Percentiles rank a stretch among this genome's conserved stretches.
Conservation (phyloP, 1,139 yeast genomes). For the Diutina sp. region DNA sequence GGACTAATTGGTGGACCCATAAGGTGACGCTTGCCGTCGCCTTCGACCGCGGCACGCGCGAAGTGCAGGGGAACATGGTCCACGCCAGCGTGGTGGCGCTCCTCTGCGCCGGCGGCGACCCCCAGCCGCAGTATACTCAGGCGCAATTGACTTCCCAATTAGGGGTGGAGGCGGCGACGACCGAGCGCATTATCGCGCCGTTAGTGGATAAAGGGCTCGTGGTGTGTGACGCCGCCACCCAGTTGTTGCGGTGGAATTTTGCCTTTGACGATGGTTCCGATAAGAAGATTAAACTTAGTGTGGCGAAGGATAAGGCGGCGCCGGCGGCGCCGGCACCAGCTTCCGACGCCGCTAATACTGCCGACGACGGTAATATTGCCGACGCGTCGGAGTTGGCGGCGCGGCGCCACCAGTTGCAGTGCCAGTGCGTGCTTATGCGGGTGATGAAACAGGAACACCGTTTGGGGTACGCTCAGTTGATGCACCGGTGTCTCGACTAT, state of each 20-base stretch:
- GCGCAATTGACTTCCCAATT: background rate
- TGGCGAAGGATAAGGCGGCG: background rate
- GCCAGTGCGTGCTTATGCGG: background rate
- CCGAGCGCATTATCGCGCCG: background rate
- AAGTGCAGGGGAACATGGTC: background rate
- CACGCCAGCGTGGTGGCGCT: background rate
- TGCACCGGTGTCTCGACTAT: background rate
- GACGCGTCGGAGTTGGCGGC: background rate
- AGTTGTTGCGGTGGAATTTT: background rate
- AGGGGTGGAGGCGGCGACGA: background rate
- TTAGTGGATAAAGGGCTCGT: background rate
- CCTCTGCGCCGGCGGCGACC: background rate
- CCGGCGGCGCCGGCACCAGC: background rate
- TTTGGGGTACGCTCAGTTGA: background rate
- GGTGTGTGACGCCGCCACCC: background rate
- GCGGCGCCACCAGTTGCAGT: background rate
- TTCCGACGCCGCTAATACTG: background rate
- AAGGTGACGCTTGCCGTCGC: background rate
- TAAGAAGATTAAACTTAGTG: background rate
- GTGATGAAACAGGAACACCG: background rate
- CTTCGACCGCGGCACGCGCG: background rate
- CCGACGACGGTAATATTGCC: no score
- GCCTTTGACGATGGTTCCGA: background rate
- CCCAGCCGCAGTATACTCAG: background rate
- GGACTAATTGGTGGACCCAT: constrained; percentile 1